These are phyloP conservation scores for Colletotrichum higginsianum DNA, from an alignment of 2,329 filamentous ascomycete genomes.

Conservation along the genomic window DNA sequence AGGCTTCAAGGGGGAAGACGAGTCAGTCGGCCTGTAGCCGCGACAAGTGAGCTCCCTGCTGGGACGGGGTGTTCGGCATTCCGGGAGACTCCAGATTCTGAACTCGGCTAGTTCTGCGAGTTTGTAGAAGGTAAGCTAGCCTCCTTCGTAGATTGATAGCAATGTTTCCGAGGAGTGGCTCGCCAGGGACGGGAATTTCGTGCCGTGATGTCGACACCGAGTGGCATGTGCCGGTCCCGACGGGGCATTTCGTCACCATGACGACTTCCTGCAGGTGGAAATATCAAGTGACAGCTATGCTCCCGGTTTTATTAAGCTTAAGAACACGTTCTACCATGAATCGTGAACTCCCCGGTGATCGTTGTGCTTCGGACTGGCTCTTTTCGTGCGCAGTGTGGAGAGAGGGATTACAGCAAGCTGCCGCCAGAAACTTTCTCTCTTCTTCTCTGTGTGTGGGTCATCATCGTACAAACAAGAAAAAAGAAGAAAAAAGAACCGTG, in stretches of 20 bases:
- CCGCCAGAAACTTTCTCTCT: not conserved
- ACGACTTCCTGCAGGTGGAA: not conserved
- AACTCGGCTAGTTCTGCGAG: not conserved
- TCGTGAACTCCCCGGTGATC: not conserved
- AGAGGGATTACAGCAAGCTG: not conserved
- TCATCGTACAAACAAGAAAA: too few relatives aligned
- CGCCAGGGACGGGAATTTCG: not conserved
- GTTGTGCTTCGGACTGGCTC: not conserved
- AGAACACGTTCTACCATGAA: not conserved
- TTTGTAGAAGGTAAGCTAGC: not conserved
- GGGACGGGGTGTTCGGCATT: not conserved
- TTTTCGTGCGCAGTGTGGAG: not conserved
- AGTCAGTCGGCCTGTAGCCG: not conserved
- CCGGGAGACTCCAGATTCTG: not conserved
- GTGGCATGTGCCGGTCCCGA: not conserved
- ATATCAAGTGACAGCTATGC: not conserved
- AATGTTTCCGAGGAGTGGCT: not conserved
- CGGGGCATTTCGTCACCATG: not conserved
- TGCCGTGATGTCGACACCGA: not conserved
- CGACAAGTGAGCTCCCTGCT: not conserved
- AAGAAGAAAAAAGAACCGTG: too few relatives aligned
- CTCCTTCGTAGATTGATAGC: not conserved
- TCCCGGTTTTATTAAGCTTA: constrained; percentile 4
- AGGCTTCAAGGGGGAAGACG: constrained; percentile 17
- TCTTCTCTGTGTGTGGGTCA: too few relatives aligned